Percentiles rank a stretch among this genome's conserved stretches.
These are phyloP conservation scores for Corynascus novoguineensis DNA, from an alignment of 495 filamentous ascomycete genomes.

Conservation along the genomic window DNA sequence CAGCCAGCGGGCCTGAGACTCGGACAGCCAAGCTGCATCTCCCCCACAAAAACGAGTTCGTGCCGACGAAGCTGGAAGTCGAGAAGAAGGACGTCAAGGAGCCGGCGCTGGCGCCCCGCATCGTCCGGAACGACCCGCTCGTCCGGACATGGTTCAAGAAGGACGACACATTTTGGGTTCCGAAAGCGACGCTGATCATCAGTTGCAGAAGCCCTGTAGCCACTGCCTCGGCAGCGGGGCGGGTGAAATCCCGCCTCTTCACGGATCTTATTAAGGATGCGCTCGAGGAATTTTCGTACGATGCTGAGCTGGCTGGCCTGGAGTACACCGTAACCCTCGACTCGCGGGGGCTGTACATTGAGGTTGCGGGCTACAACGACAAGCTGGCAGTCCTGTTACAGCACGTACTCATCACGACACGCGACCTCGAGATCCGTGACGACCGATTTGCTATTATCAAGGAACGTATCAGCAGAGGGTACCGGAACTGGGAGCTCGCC, in stretches of 20 bases:
- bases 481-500: slow-evolving; percentile 79
- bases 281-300: slow-evolving; percentile 90
- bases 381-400: slow-evolving; percentile 89
- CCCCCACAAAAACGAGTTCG: slow-evolving; percentile 92
- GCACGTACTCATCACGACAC: slow-evolving; percentile 83
- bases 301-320: slow-evolving; percentile 88
- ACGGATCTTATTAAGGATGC: slow-evolving; percentile 85
- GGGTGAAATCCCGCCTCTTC: slow-evolving; percentile 74
- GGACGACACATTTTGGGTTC: slow-evolving; percentile 98
- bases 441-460: slow-evolving; percentile 90
- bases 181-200: slow-evolving; percentile 80
- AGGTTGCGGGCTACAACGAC: slow-evolving; percentile 88
- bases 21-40: slow-evolving; percentile 72
- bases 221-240: slow-evolving; percentile 68
- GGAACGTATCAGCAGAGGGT: slow-evolving; percentile 68
- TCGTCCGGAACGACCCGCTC: slow-evolving; percentile 80
- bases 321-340: slow-evolving; percentile 72
- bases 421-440: slow-evolving; percentile 71
- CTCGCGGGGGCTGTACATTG: slow-evolving; percentile 68
- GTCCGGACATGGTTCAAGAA: slow-evolving; percentile 97
- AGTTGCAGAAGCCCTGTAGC: slow-evolving; percentile 73
- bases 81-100: slow-evolving; percentile 83
- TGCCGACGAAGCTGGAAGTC: slow-evolving; percentile 87
- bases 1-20: slow-evolving; percentile 48
- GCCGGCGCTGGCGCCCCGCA: slow-evolving; percentile 66